Conservation (phyloP, 768 basidiomycete genomes). For the Boletus rufocinnamomeus region DNA sequence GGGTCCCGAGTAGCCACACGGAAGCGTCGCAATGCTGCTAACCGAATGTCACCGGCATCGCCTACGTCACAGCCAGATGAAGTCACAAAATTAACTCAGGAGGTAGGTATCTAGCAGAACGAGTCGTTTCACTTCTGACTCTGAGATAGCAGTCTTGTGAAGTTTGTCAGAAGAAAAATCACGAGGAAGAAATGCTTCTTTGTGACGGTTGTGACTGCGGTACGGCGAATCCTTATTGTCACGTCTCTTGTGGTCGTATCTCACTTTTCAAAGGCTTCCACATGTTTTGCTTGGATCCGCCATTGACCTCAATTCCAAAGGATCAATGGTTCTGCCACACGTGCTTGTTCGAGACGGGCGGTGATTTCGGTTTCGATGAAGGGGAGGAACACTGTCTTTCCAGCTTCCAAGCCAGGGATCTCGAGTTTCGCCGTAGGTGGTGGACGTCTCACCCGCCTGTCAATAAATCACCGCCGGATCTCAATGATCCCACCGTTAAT, state of each 20-base stretch:
- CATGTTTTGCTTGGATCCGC: constrained; percentile 95
- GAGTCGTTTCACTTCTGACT: constrained; percentile 24
- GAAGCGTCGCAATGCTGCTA: constrained; percentile 21
- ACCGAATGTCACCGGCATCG: constrained; percentile 28
- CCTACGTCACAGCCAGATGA: constrained; percentile 31
- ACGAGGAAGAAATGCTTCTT: constrained; percentile 88
- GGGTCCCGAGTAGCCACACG: constrained; percentile 37
- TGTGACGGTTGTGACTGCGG: constrained; percentile 87
- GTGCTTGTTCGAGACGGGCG: constrained; percentile 88
- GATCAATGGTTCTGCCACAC: constrained; percentile 96
- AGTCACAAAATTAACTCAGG: constrained; percentile 49
- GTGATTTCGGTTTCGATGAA: constrained; percentile 97
- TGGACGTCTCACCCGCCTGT: constrained; percentile 75
- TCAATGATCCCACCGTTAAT: constrained; percentile 53
- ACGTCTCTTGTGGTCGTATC: constrained; percentile 15
- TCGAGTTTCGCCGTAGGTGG: constrained; percentile 88
- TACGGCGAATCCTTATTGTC: constrained; percentile 34
- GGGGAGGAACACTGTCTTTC: constrained; percentile 93
- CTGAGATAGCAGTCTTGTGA: constrained; percentile 78
- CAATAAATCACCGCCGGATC: constrained; percentile 33
- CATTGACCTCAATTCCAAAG: constrained; percentile 79
- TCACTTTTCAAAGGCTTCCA: constrained; percentile 72
- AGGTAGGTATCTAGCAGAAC: constrained; percentile 45
- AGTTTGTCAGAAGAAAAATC: constrained; percentile 87
- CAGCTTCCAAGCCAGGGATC: constrained; percentile 89